Base-by-base conservation (phyloP, 495 filamentous ascomycete species). In the Penicillium atrosanguineum region DNA sequence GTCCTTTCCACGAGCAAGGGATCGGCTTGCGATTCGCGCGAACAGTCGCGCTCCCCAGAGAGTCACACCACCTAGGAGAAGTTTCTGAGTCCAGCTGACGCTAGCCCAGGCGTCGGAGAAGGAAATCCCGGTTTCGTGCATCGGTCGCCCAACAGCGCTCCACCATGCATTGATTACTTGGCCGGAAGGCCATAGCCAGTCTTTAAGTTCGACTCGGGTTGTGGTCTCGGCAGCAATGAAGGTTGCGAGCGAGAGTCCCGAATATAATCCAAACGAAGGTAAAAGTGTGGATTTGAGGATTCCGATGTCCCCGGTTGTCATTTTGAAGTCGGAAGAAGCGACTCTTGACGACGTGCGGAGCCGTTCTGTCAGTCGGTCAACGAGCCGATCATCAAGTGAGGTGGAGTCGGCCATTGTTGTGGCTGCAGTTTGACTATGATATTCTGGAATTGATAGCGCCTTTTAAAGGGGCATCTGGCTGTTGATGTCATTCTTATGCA, bases 81-180 rank as follows among this genome's bases (percentile, higher is more conserved):
- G 60, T 29, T 78, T 77, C 52, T 83, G 73, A 0, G 74, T 71
- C 56, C 79, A 79, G 2, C 72, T 68, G 7, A 84, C 61, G 3
- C 64, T 63, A 5, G 52, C 52, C 61, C 76, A 79, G 6, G 79
- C 78, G 28, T 65, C 56, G 0, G 49, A 40, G 3, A 81, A 43
- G 0, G 79, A 64, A 29, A 77, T 46, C 2, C 73, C 69, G 8
- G 71, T 54, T 40, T 67, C 59, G 23, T 73, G 58, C 15, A 80
- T 63, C 1, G 65, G 71, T 18, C 66, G 68, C 34, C 81, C 79
- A 45, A 84, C 57, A 37, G 82, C 78, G 47, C 69, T 76, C 79
- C 79, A 81, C 81, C 81, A 85, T 6, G 77, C 81, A 60, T 82
- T 83, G 51, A 70, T 51, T 25, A 83, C 75, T 59, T 78, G 80